A percentile compares a stretch with the other conserved stretches of the same genome.
These are phyloP conservation scores for Leucoagaricus sp. DNA, from an alignment of 1,284 basidiomycete species.

Conservation along the genomic window DNA sequence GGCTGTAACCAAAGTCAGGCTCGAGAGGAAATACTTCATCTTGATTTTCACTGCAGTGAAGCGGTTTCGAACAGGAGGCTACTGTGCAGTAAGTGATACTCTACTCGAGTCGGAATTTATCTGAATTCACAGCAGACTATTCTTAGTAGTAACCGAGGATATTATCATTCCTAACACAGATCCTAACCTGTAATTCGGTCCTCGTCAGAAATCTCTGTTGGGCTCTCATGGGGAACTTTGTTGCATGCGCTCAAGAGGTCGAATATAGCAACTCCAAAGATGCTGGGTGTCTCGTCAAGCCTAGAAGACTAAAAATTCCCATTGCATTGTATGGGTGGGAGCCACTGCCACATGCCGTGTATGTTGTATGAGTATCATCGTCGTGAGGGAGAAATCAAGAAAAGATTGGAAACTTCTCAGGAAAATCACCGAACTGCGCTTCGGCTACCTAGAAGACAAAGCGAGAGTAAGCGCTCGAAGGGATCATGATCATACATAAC, in stretches of 20 bases:
- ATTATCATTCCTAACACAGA: too few species aligned
- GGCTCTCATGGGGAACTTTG: too few species aligned
- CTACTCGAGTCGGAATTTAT: slow-evolving; percentile 1
- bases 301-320: slow-evolving; percentile 2
- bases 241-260: too few species aligned
- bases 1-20: slow-evolving; percentile 18
- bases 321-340: neutral
- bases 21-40: slow-evolving; percentile 20
- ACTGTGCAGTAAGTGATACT: neutral
- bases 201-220: too few species aligned
- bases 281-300: neutral
- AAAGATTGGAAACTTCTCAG: neutral
- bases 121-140: neutral
- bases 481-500: too few species aligned
- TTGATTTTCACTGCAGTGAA: slow-evolving; percentile 7
- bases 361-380: neutral
- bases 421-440: neutral
- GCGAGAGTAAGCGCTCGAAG: neutral
- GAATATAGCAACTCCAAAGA: neutral
- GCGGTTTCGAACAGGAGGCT: neutral
- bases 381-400: neutral
- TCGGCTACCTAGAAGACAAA: neutral
- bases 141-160: slow-evolving; percentile 1
- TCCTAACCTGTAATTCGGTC: too few species aligned
- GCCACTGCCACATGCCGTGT: slow-evolving; percentile 5